Base-by-base conservation (phyloP, 2,329 filamentous ascomycete species). In the Periconia sp. region DNA sequence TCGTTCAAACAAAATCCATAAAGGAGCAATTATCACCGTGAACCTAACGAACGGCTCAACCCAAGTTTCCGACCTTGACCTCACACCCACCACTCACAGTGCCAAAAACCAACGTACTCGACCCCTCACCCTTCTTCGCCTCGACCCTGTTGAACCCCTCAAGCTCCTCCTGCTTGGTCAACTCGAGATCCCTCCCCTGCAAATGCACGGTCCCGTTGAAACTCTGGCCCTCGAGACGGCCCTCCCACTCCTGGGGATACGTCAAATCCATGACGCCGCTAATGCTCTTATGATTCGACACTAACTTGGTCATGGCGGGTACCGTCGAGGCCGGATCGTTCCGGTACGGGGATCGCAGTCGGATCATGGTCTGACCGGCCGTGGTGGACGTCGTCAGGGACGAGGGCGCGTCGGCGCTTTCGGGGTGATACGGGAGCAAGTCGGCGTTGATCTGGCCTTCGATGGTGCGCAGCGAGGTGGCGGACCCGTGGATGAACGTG, bases 181-280 rank as follows among this genome's bases (percentile, higher is more conserved):
- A 54, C 45, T 75, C 60, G 9, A 79, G 52, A 35, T 72, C 73
- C 23, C 70, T 66, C 2, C 77, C 77, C 18, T 65, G 59, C n/a
- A 78, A 54, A 43, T 67, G 65, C 31, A 79, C 52, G 18, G 62
- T 67, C 1, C 77, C 76, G 49, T 63, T 75, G 41, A 68, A 51
- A n/a, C 66, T 69, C 18, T 63, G 65, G 1, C 70, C 77, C 18
- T 73, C 65, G 1, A 79, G 59, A 30, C 58, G 55, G 6, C 76
- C 77, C 42, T 74, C 70, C 77, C 77, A 79, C 48, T 74, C 71
- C 35, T 73, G 61, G 3, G 77, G 75, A 54, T 79, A 78, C 1
- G 57, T 57, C 7, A 79, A 47, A 9, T 70, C 59, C 9, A 79
- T 42, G 1, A 60, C 64, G 3, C 74, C 69, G 3, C 71, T 74